Evolutionary conservation across 192 early-diverging fungal genomes (phyloP), one percentile per base, ranked within the genome.

Genomic region (Pilobolus umbonatus): DNA sequence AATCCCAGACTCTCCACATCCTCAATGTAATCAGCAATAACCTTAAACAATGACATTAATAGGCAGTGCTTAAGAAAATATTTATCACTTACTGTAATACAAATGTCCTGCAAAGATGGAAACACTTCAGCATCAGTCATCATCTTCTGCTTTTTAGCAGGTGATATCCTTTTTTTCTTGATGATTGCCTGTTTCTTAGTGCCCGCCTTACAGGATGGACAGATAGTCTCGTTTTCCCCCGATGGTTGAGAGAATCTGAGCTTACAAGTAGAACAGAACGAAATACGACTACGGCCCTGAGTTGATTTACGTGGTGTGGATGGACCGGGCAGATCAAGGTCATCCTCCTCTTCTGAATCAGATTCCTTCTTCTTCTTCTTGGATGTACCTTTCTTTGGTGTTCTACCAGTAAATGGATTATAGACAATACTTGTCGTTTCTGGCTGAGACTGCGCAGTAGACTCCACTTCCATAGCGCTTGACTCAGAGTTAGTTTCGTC

Each of bases 1-100:
- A 88, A 87, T n/a, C 93, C 93, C 73, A 95, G 83, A 15, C 80
- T 80, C 47, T 93, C 90, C 0, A 95, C 86, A 61, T 81, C 80
- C 49, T 93, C 87, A 43, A 95, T 85, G 54, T 87, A 76, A 52
- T 75, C 75, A 2, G 87, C 88, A 64, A 93, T 85, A 22, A 79
- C 76, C n/a, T n/a, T n/a, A n/a, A n/a, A n/a, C n/a, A n/a, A n/a
- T n/a, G n/a, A n/a, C n/a, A n/a, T n/a, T n/a, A n/a, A n/a, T n/a
- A n/a, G n/a, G n/a, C n/a, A n/a, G n/a, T n/a, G n/a, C n/a, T n/a
- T n/a, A n/a, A n/a, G n/a, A n/a, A n/a, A n/a, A n/a, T n/a, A n/a
- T n/a, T n/a, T n/a, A n/a, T n/a, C n/a, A n/a, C n/a, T n/a, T n/a
- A n/a, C n/a, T n/a, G 75, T 68, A 43, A 84, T 84, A 45, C 85